Evolutionary conservation across 495 filamentous ascomycete genomes (phyloP).

Genomic region (Oidiodendron maius): DNA sequence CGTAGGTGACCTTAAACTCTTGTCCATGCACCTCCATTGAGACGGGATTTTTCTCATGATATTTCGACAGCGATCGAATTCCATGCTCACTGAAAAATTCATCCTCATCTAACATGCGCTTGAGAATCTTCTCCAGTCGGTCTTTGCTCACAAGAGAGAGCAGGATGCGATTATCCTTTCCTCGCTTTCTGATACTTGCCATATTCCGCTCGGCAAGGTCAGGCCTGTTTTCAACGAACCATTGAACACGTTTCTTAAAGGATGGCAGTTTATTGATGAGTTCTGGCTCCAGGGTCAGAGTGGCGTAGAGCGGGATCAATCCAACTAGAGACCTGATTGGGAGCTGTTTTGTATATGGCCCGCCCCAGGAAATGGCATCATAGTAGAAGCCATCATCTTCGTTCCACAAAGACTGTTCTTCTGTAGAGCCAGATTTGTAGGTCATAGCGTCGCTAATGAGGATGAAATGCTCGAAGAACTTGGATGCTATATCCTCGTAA

Average conservation of each 20-base stretch:
- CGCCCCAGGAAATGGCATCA: slow-evolving; percentile 93
- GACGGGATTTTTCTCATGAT: slow-evolving; percentile 83
- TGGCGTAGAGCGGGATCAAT: slow-evolving; percentile 87
- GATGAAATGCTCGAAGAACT: slow-evolving; percentile 98
- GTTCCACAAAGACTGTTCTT: slow-evolving; percentile 85
- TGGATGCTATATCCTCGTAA: slow-evolving; percentile 96
- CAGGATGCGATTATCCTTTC: slow-evolving; percentile 81
- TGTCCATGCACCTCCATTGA: slow-evolving; percentile 96
- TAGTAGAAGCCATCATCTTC: slow-evolving; percentile 97
- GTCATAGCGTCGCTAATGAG: slow-evolving; percentile 98
- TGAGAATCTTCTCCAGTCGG: slow-evolving; percentile 75
- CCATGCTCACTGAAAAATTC: slow-evolving; percentile 90
- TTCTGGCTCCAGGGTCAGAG: slow-evolving; percentile 86
- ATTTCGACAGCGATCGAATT: slow-evolving; percentile 90
- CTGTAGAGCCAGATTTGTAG: slow-evolving; percentile 67
- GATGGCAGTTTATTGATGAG: slow-evolving; percentile 84
- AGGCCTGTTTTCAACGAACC: slow-evolving; percentile 82
- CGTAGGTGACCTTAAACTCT: slow-evolving; percentile 79
- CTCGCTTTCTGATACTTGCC: slow-evolving; percentile 79
- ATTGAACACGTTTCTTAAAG: slow-evolving; percentile 90
- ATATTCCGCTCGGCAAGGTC: slow-evolving; percentile 90
- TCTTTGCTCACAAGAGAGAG: slow-evolving; percentile 86
- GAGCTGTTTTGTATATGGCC: slow-evolving; percentile 86
- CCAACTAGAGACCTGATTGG: slow-evolving; percentile 89
- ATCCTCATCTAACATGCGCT: slow-evolving; percentile 87